Percentiles rank a stretch among this genome's conserved stretches.
These are phyloP conservation scores for Parasitella parasitica DNA, from an alignment of 371 early-diverging fungal species.

Conservation along the genomic window DNA sequence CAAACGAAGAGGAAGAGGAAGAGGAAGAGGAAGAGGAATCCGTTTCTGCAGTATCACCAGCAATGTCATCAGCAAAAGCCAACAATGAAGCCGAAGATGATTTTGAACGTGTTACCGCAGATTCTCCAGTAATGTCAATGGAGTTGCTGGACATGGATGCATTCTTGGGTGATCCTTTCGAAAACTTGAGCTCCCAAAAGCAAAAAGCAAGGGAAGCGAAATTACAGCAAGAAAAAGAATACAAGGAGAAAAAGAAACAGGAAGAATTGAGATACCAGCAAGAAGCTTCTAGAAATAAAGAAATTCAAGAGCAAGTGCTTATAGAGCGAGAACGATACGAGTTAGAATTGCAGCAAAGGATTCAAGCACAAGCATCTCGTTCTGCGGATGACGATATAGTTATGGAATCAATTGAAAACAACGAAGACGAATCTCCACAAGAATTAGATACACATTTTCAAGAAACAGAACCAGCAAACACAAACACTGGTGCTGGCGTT, in stretches of 20 bases:
- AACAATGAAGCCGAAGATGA: too few relatives aligned
- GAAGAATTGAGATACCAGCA: background rate
- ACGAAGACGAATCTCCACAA: background rate
- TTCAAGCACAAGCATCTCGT: background rate
- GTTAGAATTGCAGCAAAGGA: background rate
- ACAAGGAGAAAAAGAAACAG: background rate
- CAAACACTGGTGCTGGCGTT: background rate
- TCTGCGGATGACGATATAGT: background rate
- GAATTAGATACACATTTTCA: background rate
- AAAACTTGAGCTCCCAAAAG: background rate
- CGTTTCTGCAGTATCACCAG: too few relatives aligned
- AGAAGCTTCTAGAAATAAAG: background rate
- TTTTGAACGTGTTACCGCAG: too few relatives aligned
- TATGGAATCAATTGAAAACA: background rate
- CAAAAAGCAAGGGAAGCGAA: background rate
- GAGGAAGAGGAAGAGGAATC: too few relatives aligned
- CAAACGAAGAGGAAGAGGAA: too few relatives aligned
- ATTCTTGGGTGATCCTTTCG: background rate
- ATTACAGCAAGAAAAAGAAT: background rate
- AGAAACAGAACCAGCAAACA: background rate
- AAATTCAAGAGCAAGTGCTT: background rate
- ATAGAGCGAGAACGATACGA: background rate
- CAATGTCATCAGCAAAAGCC: too few relatives aligned
- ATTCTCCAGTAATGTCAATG: background rate
- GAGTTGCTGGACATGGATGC: background rate